These are phyloP conservation scores for Sanghuangporus weigelae DNA, from an alignment of 1,284 basidiomycete species.

Conservation along the genomic window DNA sequence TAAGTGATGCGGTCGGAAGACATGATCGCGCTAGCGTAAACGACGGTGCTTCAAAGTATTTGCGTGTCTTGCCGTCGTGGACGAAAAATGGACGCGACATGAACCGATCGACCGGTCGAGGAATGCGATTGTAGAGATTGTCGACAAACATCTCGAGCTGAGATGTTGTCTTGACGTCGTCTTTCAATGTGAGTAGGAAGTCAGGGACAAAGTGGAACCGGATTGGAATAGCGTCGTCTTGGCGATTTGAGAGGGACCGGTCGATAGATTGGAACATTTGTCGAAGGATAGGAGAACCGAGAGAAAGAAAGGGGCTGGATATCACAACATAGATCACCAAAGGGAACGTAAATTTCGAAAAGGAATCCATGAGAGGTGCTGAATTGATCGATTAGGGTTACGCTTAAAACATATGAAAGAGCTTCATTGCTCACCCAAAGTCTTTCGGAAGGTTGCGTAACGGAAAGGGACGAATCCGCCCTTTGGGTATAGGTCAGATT, in stretches of 20 bases:
- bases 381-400: neutral
- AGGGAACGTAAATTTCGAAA: constrained; percentile 35
- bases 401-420: neutral
- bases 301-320: constrained; percentile 50
- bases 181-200: constrained; percentile 40
- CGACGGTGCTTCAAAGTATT: constrained; percentile 57
- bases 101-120: constrained; percentile 51
- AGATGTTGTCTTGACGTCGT: constrained; percentile 34
- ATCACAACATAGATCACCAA: constrained; percentile 66
- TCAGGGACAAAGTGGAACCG: constrained; percentile 71
- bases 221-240: constrained; percentile 34
- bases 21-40: constrained; percentile 54
- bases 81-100: constrained; percentile 50
- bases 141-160: constrained; percentile 43
- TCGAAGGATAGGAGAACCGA: constrained; percentile 57
- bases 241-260: constrained; percentile 42
- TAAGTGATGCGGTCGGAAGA: constrained; percentile 40
- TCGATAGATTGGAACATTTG: constrained; percentile 58
- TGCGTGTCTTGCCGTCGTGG: constrained; percentile 34
- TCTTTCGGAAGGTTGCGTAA: constrained; percentile 63
- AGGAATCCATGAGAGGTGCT: constrained; percentile 48
- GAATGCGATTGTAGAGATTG: constrained; percentile 67
- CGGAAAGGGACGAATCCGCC: constrained; percentile 57
- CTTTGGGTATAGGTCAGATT: constrained; percentile 36
- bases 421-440: constrained; percentile 38